These are phyloP conservation scores for Xylaria sp. DNA, from an alignment of 495 filamentous ascomycete genomes.

Conservation along the genomic window DNA sequence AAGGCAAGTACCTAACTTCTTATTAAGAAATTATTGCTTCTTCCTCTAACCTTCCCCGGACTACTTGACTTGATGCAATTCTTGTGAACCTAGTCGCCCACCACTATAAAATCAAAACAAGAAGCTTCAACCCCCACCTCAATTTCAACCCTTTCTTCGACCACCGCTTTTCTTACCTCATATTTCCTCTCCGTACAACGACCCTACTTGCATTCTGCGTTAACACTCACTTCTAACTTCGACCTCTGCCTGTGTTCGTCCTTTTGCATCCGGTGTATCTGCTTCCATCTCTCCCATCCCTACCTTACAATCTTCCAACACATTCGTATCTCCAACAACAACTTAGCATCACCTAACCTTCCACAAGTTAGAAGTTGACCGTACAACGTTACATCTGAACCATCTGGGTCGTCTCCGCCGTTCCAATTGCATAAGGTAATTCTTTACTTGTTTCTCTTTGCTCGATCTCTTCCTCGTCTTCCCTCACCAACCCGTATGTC, in stretches of 20 bases:
- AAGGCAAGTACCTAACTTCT: background rate
- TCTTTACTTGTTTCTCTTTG: background rate
- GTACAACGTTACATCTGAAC: background rate
- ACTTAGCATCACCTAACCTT: slow-evolving; percentile 11
- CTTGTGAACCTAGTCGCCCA: background rate
- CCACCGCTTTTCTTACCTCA: background rate
- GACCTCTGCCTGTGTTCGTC: background rate
- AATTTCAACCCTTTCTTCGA: background rate
- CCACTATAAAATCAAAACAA: background rate
- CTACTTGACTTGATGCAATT: background rate
- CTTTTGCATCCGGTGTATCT: background rate
- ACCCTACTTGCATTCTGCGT: background rate
- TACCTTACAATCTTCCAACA: background rate
- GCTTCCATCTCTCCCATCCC: background rate
- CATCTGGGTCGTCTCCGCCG: too few species aligned
- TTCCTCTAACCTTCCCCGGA: background rate
- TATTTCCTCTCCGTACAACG: background rate
- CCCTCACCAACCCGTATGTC: background rate
- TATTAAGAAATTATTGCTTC: background rate
- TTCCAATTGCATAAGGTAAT: slow-evolving; percentile 7
- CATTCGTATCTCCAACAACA: background rate
- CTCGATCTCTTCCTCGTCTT: background rate
- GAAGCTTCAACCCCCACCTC: background rate
- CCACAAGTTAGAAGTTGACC: background rate
- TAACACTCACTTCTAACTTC: background rate